phyloP scores from a whole-genome alignment of 129 eudicot species.

The Chrysanthemum makinoi region DNA sequence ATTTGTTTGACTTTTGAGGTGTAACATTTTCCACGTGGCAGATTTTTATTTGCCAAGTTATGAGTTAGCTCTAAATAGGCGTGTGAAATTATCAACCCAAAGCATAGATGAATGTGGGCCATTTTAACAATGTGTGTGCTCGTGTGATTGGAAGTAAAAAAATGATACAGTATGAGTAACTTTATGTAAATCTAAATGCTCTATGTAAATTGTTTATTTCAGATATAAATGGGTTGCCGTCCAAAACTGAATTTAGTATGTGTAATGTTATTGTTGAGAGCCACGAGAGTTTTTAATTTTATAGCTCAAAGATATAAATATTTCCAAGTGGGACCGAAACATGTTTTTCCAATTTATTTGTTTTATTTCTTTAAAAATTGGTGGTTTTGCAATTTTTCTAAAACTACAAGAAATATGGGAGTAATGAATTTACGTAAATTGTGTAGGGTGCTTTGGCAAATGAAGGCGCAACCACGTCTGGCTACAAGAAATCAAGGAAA shows the following conservation, averaged over 20 bases:
- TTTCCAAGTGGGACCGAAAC: conserved; percentile 20
- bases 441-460: conserved; percentile 36
- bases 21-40: conserved; percentile 16
- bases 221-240: background rate
- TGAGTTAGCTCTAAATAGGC: background rate
- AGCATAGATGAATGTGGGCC: background rate
- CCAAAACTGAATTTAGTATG: conserved; percentile 3
- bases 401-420: background rate
- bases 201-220: background rate
- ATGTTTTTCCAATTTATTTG: background rate
- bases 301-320: background rate
- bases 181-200: too few relatives aligned
- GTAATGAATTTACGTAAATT: background rate
- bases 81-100: background rate
- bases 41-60: background rate
- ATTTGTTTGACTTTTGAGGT: conserved; percentile 24
- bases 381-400: background rate
- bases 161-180: too few relatives aligned
- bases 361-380: background rate
- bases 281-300: conserved; percentile 21
- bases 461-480: conserved; percentile 32
- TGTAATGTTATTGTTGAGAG: conserved; percentile 17
- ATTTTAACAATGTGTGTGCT: too few relatives aligned
- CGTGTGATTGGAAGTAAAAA: too few relatives aligned
- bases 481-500: conserved; percentile 44